phyloP scores from a whole-genome alignment of 768 basidiomycete genomes.

The Tricholoma furcatifolium region DNA sequence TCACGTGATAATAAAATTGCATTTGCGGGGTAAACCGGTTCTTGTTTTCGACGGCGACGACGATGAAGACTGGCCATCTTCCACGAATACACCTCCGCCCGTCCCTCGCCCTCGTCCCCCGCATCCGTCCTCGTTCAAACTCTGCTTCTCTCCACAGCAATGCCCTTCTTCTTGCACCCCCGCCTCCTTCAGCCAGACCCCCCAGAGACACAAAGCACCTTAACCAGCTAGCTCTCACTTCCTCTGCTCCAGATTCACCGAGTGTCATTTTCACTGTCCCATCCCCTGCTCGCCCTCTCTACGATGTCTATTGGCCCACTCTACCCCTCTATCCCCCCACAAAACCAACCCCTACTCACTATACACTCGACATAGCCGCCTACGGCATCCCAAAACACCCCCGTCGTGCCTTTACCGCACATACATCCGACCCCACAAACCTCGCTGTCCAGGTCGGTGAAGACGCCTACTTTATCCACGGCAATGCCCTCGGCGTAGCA shows the following conservation, averaged over 20 bases:
- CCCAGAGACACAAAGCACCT: background rate
- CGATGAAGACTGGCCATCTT: too few relatives aligned
- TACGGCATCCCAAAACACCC: slow-evolving; percentile 79
- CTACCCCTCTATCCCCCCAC: background rate
- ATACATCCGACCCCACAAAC: slow-evolving; percentile 29
- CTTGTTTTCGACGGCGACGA: too few relatives aligned
- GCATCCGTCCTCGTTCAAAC: too few relatives aligned
- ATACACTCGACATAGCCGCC: slow-evolving; percentile 70
- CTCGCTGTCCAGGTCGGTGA: slow-evolving; percentile 85
- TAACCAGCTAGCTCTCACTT: background rate
- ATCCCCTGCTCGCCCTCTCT: background rate
- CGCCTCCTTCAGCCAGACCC: background rate
- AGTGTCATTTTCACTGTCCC: background rate
- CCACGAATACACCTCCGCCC: too few relatives aligned
- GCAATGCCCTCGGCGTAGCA: slow-evolving; percentile 90
- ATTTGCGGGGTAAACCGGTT: too few relatives aligned
- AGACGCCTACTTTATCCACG: slow-evolving; percentile 82
- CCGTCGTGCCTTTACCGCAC: slow-evolving; percentile 23
- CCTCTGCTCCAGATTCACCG: background rate
- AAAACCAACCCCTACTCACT: slow-evolving; percentile 28
- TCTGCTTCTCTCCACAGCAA: too few relatives aligned
- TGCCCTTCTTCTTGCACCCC: too few relatives aligned
- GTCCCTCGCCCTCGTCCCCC: too few relatives aligned
- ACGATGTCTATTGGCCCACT: background rate
- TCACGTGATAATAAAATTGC: too few relatives aligned